Evolutionary conservation across 345 rosid species (phyloP).

Genomic region (Balakata baccata): DNA sequence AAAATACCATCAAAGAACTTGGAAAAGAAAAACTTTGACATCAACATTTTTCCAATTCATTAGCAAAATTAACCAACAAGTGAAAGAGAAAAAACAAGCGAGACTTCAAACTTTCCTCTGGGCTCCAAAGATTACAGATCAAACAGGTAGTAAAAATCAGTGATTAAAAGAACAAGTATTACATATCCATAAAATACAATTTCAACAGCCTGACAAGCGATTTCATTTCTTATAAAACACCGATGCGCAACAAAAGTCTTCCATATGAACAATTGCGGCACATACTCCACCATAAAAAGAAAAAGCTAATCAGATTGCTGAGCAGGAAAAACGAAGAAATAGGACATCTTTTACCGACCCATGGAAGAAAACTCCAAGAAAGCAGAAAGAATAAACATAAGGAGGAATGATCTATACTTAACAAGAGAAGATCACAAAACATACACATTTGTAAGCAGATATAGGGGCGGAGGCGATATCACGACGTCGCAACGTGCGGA

Average conservation of each 20-base stretch:
- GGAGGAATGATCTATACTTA: not conserved
- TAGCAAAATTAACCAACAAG: not conserved
- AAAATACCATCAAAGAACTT: not conserved
- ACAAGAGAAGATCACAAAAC: slow-evolving; percentile 11
- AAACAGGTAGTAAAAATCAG: not conserved
- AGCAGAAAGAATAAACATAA: not conserved
- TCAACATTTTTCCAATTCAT: not conserved
- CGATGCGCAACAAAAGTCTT: not conserved
- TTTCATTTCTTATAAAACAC: not conserved
- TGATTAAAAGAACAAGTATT: too few relatives aligned
- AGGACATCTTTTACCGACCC: not conserved
- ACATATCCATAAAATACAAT: too few relatives aligned
- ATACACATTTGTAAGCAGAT: slow-evolving; percentile 60
- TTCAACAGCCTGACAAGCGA: not conserved
- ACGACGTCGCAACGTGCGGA: slow-evolving; percentile 72
- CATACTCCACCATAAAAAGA: too few relatives aligned
- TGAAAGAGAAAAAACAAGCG: not conserved
- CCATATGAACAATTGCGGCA: too few relatives aligned
- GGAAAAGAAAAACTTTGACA: not conserved
- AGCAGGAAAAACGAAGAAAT: not conserved
- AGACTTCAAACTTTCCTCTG: not conserved
- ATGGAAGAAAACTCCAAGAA: not conserved
- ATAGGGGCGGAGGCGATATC: slow-evolving; percentile 53
- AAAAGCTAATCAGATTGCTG: too few relatives aligned
- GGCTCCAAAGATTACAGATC: not conserved